Evolutionary conservation across 805 yeast species (phyloP).

Genomic region (Starmerella vaccinii): DNA sequence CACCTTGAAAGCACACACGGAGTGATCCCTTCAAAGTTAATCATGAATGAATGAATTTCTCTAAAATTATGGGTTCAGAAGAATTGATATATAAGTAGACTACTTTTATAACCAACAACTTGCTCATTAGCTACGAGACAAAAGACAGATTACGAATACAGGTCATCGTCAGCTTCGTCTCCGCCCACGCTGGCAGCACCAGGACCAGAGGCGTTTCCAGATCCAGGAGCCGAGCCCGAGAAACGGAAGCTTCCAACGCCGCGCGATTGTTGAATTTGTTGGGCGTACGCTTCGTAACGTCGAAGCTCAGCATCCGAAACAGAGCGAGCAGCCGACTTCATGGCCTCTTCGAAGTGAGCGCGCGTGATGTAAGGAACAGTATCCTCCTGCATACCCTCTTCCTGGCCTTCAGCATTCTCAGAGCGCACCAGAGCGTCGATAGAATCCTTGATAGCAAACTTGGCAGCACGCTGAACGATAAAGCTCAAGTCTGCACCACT

Average conservation of each 20-base stretch:
- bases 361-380: constrained; percentile 93
- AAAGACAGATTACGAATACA: constrained; percentile 34
- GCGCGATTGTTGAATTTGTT: constrained; percentile 90
- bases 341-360: constrained; percentile 95
- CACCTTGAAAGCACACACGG: too few relatives aligned
- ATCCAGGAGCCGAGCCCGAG: constrained; percentile 32
- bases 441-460: constrained; percentile 95
- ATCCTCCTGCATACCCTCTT: constrained; percentile 60
- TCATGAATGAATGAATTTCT: too few relatives aligned
- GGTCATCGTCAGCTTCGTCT: constrained; percentile 51
- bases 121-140: not conserved
- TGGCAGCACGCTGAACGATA: constrained; percentile 97
- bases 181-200: constrained; percentile 36
- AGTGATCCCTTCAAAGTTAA: too few relatives aligned
- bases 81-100: not conserved
- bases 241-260: constrained; percentile 90
- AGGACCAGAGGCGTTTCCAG: constrained; percentile 37
- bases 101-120: not conserved
- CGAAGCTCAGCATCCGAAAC: constrained; percentile 96
- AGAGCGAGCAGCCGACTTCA: constrained; percentile 97
- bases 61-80: not conserved
- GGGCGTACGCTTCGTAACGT: constrained; percentile 97
- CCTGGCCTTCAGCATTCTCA: constrained; percentile 36
- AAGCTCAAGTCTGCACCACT: constrained; percentile 98
- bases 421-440: constrained; percentile 64